Conservation (phyloP, 805 yeast species). For the Scheffersomyces ergatensis region DNA sequence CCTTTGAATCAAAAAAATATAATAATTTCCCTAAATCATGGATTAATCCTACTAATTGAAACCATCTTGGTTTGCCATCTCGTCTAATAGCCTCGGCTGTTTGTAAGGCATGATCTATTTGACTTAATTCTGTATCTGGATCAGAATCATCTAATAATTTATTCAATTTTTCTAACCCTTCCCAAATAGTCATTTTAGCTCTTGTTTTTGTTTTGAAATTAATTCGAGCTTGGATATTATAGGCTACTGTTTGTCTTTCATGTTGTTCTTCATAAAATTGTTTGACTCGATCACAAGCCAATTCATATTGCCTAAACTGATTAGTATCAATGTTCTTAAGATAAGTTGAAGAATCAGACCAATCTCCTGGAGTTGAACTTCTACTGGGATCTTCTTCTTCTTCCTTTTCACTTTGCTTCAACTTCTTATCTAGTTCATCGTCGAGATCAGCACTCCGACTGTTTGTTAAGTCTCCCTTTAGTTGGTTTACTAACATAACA, state of each 20-base stretch:
- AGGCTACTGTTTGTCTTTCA: constrained; percentile 67
- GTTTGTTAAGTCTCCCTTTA: constrained; percentile 13
- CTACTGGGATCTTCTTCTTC: constrained; percentile 7
- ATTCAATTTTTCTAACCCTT: constrained; percentile 60
- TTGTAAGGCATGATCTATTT: constrained; percentile 72
- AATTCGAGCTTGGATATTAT: constrained; percentile 67
- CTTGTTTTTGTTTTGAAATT: constrained; percentile 67
- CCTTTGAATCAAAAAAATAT: constrained; percentile 68
- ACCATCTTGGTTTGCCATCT: constrained; percentile 72
- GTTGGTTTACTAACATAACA: constrained; percentile 19
- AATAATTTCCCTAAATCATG: constrained; percentile 71
- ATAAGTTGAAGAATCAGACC: constrained; percentile 27
- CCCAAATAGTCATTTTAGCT: constrained; percentile 72
- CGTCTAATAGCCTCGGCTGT: constrained; percentile 72
- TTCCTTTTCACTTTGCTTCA: constrained; percentile 1
- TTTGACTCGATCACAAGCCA: constrained; percentile 67
- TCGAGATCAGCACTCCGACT: constrained; percentile 1
- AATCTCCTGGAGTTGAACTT: constrained; percentile 3
- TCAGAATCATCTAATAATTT: constrained; percentile 67
- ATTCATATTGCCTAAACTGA: constrained; percentile 61
- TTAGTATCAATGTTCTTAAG: constrained; percentile 34
- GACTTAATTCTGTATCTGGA: constrained; percentile 73
- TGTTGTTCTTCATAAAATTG: constrained; percentile 68
- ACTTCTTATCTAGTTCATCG: background rate
- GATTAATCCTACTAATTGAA: constrained; percentile 68